Conservation (phyloP, 1,139 yeast genomes). For the Hemisphaericaspora xylofermentans region DNA sequence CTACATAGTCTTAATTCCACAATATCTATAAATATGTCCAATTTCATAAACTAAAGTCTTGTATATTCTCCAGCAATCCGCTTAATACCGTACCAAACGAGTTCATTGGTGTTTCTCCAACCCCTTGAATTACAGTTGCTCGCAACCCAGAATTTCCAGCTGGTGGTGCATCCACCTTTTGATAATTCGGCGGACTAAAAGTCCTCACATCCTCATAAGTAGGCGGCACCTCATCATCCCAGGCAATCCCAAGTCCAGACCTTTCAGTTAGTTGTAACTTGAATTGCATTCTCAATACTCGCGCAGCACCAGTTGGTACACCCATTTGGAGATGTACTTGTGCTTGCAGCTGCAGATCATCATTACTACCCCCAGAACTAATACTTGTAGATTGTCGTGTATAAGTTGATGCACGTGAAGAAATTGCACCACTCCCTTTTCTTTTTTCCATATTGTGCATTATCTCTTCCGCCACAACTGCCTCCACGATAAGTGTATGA, state of each 20-base stretch:
- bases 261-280: conserved; percentile 78
- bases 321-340: conserved; percentile 43
- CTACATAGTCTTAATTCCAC: neutral
- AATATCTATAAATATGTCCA: neutral
- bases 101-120: conserved; percentile 46
- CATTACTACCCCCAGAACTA: conserved; percentile 12
- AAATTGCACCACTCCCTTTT: conserved; percentile 4
- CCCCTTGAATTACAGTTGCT: conserved; percentile 45
- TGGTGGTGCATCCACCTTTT: conserved; percentile 21
- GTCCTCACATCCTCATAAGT: conserved; percentile 82
- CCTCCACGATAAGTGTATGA: conserved; percentile 78
- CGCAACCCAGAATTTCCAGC: conserved; percentile 24
- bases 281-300: conserved; percentile 94
- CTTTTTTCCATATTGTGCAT: conserved; percentile 35
- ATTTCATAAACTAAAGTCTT: conserved; percentile 24
- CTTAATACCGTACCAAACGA: conserved; percentile 31
- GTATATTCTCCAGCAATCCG: conserved; percentile 36
- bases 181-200: conserved; percentile 82
- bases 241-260: conserved; percentile 92
- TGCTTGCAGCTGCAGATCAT: conserved; percentile 10
- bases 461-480: conserved; percentile 90
- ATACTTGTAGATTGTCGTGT: conserved; percentile 4
- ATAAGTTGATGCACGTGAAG: neutral
- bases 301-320: conserved; percentile 90
- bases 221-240: conserved; percentile 99